A percentile compares a stretch with the other conserved stretches of the same genome.
Evolutionary conservation across 257 asterid genomes (phyloP).

Genomic region (Haberlea rhodopensis): DNA sequence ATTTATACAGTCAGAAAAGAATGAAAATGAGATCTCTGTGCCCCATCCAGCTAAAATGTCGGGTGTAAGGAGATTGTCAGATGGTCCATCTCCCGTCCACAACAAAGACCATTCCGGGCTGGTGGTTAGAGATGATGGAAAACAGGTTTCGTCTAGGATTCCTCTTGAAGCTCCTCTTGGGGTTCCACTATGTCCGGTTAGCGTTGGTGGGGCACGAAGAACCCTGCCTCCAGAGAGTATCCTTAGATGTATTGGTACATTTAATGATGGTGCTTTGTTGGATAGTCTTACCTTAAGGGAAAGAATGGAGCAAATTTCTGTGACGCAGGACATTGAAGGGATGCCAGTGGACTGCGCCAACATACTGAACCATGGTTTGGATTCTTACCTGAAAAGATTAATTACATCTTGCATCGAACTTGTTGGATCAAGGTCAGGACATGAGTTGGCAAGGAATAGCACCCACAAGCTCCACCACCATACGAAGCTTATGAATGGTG

Average conservation of each 20-base stretch:
- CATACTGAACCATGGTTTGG: constrained; percentile 71
- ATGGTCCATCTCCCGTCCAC: constrained; percentile 43
- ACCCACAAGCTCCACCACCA: constrained; percentile 37
- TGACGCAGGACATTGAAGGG: constrained; percentile 77
- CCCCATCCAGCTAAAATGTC: constrained; percentile 34
- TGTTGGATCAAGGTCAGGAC: constrained; percentile 61
- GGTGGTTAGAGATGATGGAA: constrained; percentile 37
- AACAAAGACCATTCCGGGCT: constrained; percentile 42
- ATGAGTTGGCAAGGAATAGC: constrained; percentile 36
- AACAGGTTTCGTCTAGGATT: constrained; percentile 49
- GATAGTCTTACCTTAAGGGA: constrained; percentile 65
- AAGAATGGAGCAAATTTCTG: constrained; percentile 79
- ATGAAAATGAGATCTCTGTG: constrained; percentile 25
- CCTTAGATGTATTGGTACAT: constrained; percentile 43
- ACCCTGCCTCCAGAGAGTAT: constrained; percentile 48
- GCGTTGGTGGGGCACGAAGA: constrained; percentile 64
- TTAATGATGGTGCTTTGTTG: constrained; percentile 50
- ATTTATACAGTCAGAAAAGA: constrained; percentile 24
- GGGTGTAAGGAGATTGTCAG: constrained; percentile 36
- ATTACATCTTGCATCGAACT: constrained; percentile 68
- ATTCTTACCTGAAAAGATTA: constrained; percentile 71
- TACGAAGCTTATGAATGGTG: constrained; percentile 66
- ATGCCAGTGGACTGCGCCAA: constrained; percentile 76
- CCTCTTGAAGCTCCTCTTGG: constrained; percentile 87
- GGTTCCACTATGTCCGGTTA: constrained; percentile 60